phyloP scores from a whole-genome alignment of 495 filamentous ascomycete species.

The Podospora appendiculata region DNA sequence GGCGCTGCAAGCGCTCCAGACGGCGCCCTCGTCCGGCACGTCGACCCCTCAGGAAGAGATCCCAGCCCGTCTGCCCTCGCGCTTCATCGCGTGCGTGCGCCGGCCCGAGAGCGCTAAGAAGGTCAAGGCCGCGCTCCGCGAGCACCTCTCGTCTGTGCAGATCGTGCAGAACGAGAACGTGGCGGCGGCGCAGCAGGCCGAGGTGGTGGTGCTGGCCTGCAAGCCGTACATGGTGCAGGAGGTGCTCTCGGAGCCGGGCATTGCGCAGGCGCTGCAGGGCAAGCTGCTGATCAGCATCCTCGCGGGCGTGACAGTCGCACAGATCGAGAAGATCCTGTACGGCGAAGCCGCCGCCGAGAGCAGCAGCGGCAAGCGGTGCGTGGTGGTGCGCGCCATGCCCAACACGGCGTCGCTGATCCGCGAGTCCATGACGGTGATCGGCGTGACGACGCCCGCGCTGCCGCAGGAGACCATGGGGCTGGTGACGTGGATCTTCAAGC shows the following conservation, averaged over 20 bases:
- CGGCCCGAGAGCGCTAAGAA: conserved; percentile 53
- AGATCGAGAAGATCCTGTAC: conserved; percentile 56
- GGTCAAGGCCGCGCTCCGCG: conserved; percentile 50
- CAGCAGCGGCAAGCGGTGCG: conserved; percentile 33
- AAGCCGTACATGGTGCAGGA: conserved; percentile 68
- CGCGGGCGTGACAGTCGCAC: conserved; percentile 64
- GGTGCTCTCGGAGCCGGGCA: conserved; percentile 55
- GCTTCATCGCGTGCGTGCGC: conserved; percentile 71
- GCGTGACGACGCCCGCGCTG: conserved; percentile 49
- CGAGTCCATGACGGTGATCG: conserved; percentile 76
- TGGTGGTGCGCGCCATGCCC: conserved; percentile 68
- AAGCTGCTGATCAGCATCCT: conserved; percentile 82
- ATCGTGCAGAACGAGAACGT: conserved; percentile 51
- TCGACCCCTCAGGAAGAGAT: conserved; percentile 44
- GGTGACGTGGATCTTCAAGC: conserved; percentile 69
- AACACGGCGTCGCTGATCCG: conserved; percentile 66
- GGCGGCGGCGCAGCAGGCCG: conserved; percentile 45
- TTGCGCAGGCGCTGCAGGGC: conserved; percentile 59
- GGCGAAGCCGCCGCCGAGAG: conserved; percentile 26
- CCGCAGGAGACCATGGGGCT: conserved; percentile 43
- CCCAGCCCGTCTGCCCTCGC: conserved; percentile 52
- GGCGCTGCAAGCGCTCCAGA: background rate
- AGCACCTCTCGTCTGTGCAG: conserved; percentile 37
- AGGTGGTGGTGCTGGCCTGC: conserved; percentile 65
- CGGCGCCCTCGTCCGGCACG: conserved; percentile 35